phyloP scores from a whole-genome alignment of 2,329 filamentous ascomycete species.

The Trichoderma arundinaceum region DNA sequence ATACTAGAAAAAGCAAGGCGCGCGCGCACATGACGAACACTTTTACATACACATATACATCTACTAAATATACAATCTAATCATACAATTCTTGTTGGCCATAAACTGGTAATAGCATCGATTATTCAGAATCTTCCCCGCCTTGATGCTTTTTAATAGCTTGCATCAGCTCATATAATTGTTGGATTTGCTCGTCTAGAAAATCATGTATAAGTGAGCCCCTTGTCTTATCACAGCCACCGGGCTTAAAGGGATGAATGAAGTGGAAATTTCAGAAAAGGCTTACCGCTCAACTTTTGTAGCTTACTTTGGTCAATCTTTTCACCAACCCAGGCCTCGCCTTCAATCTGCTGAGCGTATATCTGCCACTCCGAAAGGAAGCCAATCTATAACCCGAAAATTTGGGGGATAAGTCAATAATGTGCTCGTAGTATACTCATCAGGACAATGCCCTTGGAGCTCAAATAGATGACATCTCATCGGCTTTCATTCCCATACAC shows the following conservation, averaged over 20 bases:
- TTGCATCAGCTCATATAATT: constrained; percentile 93
- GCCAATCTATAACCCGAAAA: constrained; percentile 68
- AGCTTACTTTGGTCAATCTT: constrained; percentile 84
- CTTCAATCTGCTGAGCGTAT: constrained; percentile 91
- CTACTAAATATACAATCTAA: constrained; percentile 6
- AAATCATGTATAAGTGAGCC: not conserved
- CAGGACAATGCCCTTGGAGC: not conserved
- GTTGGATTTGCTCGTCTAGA: constrained; percentile 87
- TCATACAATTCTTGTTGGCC: not conserved
- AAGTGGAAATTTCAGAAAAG: not conserved
- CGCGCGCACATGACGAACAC: not conserved
- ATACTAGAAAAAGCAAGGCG: not conserved
- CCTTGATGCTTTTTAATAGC: constrained; percentile 62
- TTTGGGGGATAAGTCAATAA: not conserved
- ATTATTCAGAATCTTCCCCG: constrained; percentile 39
- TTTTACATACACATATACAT: not conserved
- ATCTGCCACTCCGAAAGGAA: constrained; percentile 97
- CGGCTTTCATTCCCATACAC: constrained; percentile 37
- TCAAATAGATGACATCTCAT: not conserved
- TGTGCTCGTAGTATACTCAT: too few relatives aligned
- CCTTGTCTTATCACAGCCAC: not conserved
- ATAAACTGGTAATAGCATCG: too few relatives aligned
- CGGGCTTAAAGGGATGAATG: not conserved
- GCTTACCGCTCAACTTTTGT: constrained; percentile 90
- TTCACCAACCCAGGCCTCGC: constrained; percentile 81